Evolutionary conservation across 2,329 filamentous ascomycete species (phyloP), one percentile per base, ranked within the genome.

Genomic region (Teratosphaeria destructans): DNA sequence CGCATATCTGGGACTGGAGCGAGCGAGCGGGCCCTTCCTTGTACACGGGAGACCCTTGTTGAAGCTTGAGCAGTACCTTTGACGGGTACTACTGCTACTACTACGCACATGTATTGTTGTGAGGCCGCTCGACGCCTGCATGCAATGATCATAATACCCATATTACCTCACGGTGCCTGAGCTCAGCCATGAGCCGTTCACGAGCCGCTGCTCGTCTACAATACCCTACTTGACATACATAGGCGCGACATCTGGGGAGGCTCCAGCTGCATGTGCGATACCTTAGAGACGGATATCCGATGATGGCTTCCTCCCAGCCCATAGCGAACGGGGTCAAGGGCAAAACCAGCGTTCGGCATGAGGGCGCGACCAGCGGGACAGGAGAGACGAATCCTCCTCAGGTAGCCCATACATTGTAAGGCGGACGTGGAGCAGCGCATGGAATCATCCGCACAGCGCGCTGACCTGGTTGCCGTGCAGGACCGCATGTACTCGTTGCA

Each of bases 401-500:
- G 65, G 86, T 91, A 65, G 88, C 88, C 34, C 88, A 92, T 71
- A 92, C 89, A 5, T 74, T 93, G 60, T 59, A 52, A 56, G 56
- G 32, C 16, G 43, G 16, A 23, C 16, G n/a, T 49, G n/a, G n/a
- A 11, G 43, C 23, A n/a, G 5, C 14, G 37, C 14, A 16, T 35
- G 3, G 2, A n/a, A 16, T 52, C 14, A 16, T 52, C 14, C 12
- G 27, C 19, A 27, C 43, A n/a, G 47, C 11, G 27, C 56, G 56
- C 56, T 49, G 39, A 57, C 56, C 1, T 52, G 11, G n/a, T 10
- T 53, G 27, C 3, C 19, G 14, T 23, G 19, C 39, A 56, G 34
- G 12, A 55, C 54, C 11, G 89, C 89, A 26, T 92, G 88, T 70
- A 90, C 86, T 70, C 84, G 88, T 63, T 93, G 88, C 74, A 83